Base-by-base conservation (phyloP, 495 filamentous ascomycete genomes). In the Usnea hakonensis region DNA sequence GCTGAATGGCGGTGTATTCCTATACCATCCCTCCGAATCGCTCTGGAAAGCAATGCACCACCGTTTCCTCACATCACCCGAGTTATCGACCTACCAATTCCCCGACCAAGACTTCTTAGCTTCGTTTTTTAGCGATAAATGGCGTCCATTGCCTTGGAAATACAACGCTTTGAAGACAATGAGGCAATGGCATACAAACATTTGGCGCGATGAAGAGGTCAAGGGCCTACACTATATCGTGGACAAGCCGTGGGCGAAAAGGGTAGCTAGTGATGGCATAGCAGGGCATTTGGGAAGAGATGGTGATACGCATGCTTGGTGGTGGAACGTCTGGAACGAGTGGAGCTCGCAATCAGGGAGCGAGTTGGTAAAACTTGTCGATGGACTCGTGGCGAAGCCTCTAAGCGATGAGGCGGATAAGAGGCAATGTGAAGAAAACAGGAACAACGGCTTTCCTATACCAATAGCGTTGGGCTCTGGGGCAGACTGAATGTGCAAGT, bases 1-100 rank as follows among this genome's bases (percentile, higher is more conserved):
- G 41, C 78, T 91, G 21, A 87, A 88, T 21, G 89, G 90, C 65
- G 88, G 88, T 37, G 85, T 90, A 65, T 90, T 85, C 70, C 79
- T 80, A 46, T 83, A 81, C 23, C 77, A 76, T 14, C 62, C 71
- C 11, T 73, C 67, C 11, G 40, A 61, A 36, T n/a, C 64, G 32
- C 67, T 78, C 14, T 76, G 74, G 70, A 59, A 70, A 17, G 44
- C 62, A 19, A 78, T 83, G 64, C 55, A 75, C 14, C 17, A 70
- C 16, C 69, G 70, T 56, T 75, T 81, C 40, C 66, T 74, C n/a
- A 72, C 63, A 5, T 71, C 72, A 9, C 55, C 64, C 3, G 62
- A 72, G 32, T 60, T 81, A 14, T 63, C 69, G 0, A 67, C 65
- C 0, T 80, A 74, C 62, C 66, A 73, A 35, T 82, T 83, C 58